Evolutionary conservation across 768 basidiomycete species (phyloP), one percentile per base, ranked within the genome.

Genomic region (Fibroporia radiculosa): DNA sequence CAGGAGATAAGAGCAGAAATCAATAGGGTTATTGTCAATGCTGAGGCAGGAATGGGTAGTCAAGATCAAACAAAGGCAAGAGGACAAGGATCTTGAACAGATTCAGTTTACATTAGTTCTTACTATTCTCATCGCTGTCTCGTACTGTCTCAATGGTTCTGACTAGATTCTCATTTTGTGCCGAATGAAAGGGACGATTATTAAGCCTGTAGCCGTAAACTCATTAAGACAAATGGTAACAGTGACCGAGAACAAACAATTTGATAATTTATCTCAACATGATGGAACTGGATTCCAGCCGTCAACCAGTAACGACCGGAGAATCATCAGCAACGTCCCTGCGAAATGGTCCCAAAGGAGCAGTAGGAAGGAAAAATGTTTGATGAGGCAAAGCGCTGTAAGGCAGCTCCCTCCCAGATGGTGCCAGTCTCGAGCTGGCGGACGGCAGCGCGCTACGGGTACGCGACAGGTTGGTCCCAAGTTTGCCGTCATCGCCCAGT

Each of bases 1-100:
- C 71, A 67, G 36, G 95, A 98, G 67, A 89, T 99, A 45, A 72
- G 84, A 51, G 70, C 58, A 11, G 93, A 95, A 69, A 93, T 97
- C 40, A 80, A 81, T 50, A 78, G 73, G 57, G 70, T 93, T 48
- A 37, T 83, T 33, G 64, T 57, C 31, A 63, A 64, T 45, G 62
- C 60, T 26, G 52, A 56, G 6, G 48, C 45, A 32, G 47, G 48
- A 33, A 23, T 44, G 12, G 34, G 45, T 2, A 42, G 44, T 16
- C 35, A 46, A 26, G 23, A 6, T 14, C 26, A 40, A 4, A 33
- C 51, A 7, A 40, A 25, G n/a, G 10, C n/a, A n/a, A n/a, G n/a
- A n/a, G n/a, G n/a, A n/a, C n/a, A n/a, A n/a, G n/a, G n/a, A n/a
- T n/a, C n/a, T n/a, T n/a, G n/a, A n/a, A n/a, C n/a, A n/a, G n/a